These are phyloP conservation scores for Russula lepida DNA, from an alignment of 768 basidiomycete genomes.

Conservation along the genomic window DNA sequence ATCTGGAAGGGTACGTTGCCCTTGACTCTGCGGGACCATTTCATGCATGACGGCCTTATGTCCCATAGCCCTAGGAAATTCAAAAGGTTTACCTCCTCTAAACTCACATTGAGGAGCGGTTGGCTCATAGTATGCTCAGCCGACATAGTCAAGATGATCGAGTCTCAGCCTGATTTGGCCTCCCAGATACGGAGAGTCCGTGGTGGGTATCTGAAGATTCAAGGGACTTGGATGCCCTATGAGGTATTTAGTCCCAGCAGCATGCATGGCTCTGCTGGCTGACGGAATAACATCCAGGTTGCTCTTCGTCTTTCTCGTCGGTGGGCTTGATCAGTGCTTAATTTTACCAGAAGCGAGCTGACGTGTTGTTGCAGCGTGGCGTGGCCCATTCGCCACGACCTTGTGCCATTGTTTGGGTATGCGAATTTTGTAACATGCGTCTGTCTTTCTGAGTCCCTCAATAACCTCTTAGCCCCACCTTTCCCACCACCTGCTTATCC, in stretches of 20 bases:
- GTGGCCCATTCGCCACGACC: conserved; percentile 79
- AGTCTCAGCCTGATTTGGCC: conserved; percentile 83
- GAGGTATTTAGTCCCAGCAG: conserved; percentile 41
- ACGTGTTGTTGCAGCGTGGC: conserved; percentile 53
- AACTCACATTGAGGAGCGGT: background rate
- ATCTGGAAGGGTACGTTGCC: conserved; percentile 77
- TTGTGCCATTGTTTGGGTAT: conserved; percentile 84
- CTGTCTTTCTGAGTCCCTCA: conserved; percentile 15
- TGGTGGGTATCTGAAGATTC: conserved; percentile 85
- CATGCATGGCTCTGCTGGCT: conserved; percentile 3
- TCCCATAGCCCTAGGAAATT: conserved; percentile 65
- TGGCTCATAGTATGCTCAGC: conserved; percentile 37
- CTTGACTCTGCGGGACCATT: background rate
- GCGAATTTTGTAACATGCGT: conserved; percentile 16
- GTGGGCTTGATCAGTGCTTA: conserved; percentile 34
- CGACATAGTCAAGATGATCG: conserved; percentile 89
- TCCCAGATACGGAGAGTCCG: conserved; percentile 75
- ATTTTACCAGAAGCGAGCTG: conserved; percentile 1
- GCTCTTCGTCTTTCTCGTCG: conserved; percentile 72
- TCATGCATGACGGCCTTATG: conserved; percentile 1
- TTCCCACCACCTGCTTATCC: conserved; percentile 74
- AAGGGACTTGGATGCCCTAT: conserved; percentile 92
- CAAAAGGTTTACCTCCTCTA: conserved; percentile 53
- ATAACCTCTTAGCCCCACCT: conserved; percentile 52
- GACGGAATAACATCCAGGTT: conserved; percentile 38